phyloP scores from a whole-genome alignment of 2,329 filamentous ascomycete genomes.

The Calonectria pteridis region DNA sequence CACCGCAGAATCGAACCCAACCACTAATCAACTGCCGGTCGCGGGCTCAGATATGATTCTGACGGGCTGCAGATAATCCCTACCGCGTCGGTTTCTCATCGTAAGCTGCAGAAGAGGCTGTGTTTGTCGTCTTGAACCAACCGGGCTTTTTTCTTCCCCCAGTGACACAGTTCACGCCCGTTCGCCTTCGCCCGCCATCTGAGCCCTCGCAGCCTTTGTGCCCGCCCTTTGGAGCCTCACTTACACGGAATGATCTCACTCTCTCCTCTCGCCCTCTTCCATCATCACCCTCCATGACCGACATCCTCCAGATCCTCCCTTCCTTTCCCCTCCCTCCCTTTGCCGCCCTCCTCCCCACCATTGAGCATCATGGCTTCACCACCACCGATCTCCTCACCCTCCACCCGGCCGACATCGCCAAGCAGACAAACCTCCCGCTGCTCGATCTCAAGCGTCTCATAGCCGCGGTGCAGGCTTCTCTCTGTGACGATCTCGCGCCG shows the following conservation, averaged over 20 bases:
- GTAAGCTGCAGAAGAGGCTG: background rate
- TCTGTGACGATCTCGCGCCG: slow-evolving; percentile 71
- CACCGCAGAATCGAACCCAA: background rate
- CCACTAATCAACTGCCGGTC: background rate
- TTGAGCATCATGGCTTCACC: slow-evolving; percentile 83
- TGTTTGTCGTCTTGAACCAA: background rate
- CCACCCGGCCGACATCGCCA: slow-evolving; percentile 85
- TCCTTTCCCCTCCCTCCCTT: slow-evolving; percentile 80
- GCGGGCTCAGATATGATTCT: background rate
- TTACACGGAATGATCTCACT: slow-evolving; percentile 28
- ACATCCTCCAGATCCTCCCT: slow-evolving; percentile 86
- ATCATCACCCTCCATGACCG: slow-evolving; percentile 73
- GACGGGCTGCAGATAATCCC: background rate
- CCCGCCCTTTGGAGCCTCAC: background rate
- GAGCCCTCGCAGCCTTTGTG: slow-evolving; percentile 2
- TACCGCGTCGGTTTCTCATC: background rate
- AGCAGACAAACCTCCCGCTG: slow-evolving; percentile 84
- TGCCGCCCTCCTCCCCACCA: slow-evolving; percentile 79
- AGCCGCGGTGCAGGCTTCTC: slow-evolving; percentile 72
- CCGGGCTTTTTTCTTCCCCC: background rate
- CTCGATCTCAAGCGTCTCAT: slow-evolving; percentile 83
- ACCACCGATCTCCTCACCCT: slow-evolving; percentile 88
- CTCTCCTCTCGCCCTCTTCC: slow-evolving; percentile 1
- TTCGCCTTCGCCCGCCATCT: background rate
- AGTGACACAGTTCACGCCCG: background rate